A percentile compares a stretch with the other conserved stretches of the same genome.
These are phyloP conservation scores for Plasmodium relictum DNA, from an alignment of 169 alveolate genomes.

Conservation along the genomic window DNA sequence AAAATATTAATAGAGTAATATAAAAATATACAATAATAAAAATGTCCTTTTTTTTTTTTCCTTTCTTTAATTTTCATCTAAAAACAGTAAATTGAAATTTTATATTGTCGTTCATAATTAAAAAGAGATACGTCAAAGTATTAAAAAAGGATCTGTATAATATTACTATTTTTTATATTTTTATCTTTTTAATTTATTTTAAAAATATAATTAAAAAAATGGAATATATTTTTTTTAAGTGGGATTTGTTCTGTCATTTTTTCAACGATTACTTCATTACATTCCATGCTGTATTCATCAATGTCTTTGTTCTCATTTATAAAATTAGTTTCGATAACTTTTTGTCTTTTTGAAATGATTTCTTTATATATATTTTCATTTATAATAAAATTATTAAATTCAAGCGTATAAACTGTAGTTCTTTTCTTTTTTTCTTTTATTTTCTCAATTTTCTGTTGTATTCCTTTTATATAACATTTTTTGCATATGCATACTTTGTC, in stretches of 20 bases:
- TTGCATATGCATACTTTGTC: constrained; percentile 36
- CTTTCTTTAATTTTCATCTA: too few relatives aligned
- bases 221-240: constrained; percentile 45
- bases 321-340: background rate
- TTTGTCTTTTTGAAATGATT: background rate
- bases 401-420: constrained; percentile 65
- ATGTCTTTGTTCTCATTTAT: background rate
- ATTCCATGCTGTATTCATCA: background rate
- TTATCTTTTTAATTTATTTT: constrained; percentile 28
- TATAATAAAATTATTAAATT: constrained; percentile 33
- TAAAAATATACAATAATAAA: background rate
- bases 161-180: background rate
- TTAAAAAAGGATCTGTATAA: background rate
- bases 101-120: too few relatives aligned
- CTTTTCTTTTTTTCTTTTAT: constrained; percentile 31
- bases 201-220: constrained; percentile 34
- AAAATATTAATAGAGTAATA: background rate
- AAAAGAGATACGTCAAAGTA: background rate
- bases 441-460: constrained; percentile 28
- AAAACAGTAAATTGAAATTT: too few relatives aligned
- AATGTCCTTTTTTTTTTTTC: too few relatives aligned
- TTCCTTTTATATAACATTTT: constrained; percentile 35
- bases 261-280: background rate
- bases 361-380: constrained; percentile 6
- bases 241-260: constrained; percentile 10